Conservation (phyloP, 352 stramenopile genomes). For the Phytopythium litorale region DNA sequence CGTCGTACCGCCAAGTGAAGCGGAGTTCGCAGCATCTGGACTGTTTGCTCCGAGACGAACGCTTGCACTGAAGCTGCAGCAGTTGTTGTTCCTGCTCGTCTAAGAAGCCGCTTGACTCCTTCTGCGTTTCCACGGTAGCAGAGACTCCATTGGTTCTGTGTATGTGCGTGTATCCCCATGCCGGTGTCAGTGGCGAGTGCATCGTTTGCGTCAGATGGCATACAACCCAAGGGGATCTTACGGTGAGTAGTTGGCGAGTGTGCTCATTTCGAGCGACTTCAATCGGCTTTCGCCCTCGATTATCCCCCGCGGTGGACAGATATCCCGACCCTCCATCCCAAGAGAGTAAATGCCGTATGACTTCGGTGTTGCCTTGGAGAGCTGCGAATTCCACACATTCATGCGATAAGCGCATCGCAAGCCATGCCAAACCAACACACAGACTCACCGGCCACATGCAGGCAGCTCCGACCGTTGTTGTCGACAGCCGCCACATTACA, state of each 20-base stretch:
- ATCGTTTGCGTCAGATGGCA: background rate
- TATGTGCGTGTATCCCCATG: background rate
- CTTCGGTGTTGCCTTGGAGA: constrained; percentile 22
- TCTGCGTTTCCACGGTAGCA: constrained; percentile 31
- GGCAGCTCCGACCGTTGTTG: constrained; percentile 27
- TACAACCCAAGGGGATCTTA: constrained; percentile 9
- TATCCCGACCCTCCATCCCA: constrained; percentile 41
- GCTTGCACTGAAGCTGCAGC: background rate
- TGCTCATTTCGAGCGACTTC: constrained; percentile 27
- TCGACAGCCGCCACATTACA: constrained; percentile 31
- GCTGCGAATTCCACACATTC: constrained; percentile 10
- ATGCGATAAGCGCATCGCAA: background rate
- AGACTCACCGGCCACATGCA: constrained; percentile 49
- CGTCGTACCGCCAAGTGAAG: constrained; percentile 46
- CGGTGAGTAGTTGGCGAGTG: constrained; percentile 22
- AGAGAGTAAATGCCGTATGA: constrained; percentile 32
- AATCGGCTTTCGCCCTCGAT: constrained; percentile 32
- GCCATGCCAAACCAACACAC: background rate
- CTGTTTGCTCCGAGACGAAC: constrained; percentile 26
- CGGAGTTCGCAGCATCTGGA: constrained; percentile 25
- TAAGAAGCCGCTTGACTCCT: constrained; percentile 22
- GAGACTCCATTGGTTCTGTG: constrained; percentile 37
- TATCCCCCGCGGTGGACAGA: constrained; percentile 26
- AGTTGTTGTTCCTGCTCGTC: constrained; percentile 1
- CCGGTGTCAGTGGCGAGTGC: background rate